Conservation (phyloP, 2,329 filamentous ascomycete species). For the Xylariomycetidae sp. region DNA sequence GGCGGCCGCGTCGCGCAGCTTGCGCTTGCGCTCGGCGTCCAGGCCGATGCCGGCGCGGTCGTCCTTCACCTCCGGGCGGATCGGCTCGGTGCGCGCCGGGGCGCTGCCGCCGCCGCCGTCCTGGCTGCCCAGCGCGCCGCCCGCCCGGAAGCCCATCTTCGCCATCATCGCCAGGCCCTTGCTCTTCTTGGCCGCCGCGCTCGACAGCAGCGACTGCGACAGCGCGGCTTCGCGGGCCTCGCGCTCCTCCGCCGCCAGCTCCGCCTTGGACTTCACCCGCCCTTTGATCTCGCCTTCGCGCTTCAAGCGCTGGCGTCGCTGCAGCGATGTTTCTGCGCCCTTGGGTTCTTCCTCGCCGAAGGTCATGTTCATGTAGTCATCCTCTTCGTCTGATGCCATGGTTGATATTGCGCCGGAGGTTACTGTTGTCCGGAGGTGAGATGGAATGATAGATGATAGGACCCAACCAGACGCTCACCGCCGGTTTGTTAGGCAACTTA, state of each 20-base stretch:
- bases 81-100: conserved; percentile 50
- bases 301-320: conserved; percentile 46
- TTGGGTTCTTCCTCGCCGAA: conserved; percentile 59
- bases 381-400: conserved; percentile 53
- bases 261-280: conserved; percentile 71
- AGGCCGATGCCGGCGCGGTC: conserved; percentile 78
- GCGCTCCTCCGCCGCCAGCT: conserved; percentile 69
- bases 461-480: too few species aligned
- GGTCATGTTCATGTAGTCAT: conserved; percentile 97
- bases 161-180: conserved; percentile 97
- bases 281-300: conserved; percentile 63
- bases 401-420: not conserved
- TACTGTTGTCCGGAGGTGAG: not conserved
- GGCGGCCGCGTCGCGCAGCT: conserved; percentile 57
- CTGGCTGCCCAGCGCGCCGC: conserved; percentile 66
- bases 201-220: conserved; percentile 61
- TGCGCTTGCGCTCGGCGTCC: conserved; percentile 77
- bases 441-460: not conserved
- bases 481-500: too few species aligned
- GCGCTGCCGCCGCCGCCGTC: conserved; percentile 26
- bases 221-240: conserved; percentile 70
- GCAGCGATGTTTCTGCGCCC: conserved; percentile 50
- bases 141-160: conserved; percentile 82
- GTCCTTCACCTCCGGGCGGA: conserved; percentile 70
- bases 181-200: conserved; percentile 51